Evolutionary conservation across 1,284 basidiomycete species (phyloP), one percentile per base, ranked within the genome.

Genomic region (Cutaneotrichosporon spelunceum): DNA sequence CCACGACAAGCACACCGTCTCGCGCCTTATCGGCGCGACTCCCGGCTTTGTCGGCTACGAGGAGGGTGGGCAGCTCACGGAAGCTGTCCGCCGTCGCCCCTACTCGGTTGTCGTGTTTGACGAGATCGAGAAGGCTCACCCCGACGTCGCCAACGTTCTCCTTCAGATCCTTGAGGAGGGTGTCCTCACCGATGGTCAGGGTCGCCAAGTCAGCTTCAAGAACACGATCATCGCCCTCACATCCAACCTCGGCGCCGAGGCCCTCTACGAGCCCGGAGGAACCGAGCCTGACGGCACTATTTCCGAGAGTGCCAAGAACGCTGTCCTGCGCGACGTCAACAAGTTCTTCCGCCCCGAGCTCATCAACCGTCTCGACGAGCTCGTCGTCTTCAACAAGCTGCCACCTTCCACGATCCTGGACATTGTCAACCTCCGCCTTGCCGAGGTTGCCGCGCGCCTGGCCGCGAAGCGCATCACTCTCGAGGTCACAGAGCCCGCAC

Each of bases 41-140:
- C 91, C 92, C 6, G 92, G 93, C 8, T 96, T 94, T 71, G 88
- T 98, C 21, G 95, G 94, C 2, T 91, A 92, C 71, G 92, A 97
- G 71, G 91, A 95, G 78, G 80, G 79, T 13, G 80, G 89, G 24
- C 90, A 93, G 72, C 78, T 95, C 52, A 93, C 91, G 0, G 93
- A 94, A 75, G 90, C 89, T 21, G 90, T 94, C 26, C 82, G 91
- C 33, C 82, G 91, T 29, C 88, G 87, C 68, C 91, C 78, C 4
- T 79, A 79, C 66, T 70, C 76, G 13, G 76, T 79, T 4, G 74
- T 79, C 9, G 76, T 76, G 4, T 75, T 76, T 60, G 92, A 95
- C 71, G 92, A 94, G 76, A 84, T 95, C 36, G 93, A 95, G 79
- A 94, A 95, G 77, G 92, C 91, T 1, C 91, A 93, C 77, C 90